Conservation (phyloP, 2,329 filamentous ascomycete genomes). For the Aspergillus fijiensis region DNA sequence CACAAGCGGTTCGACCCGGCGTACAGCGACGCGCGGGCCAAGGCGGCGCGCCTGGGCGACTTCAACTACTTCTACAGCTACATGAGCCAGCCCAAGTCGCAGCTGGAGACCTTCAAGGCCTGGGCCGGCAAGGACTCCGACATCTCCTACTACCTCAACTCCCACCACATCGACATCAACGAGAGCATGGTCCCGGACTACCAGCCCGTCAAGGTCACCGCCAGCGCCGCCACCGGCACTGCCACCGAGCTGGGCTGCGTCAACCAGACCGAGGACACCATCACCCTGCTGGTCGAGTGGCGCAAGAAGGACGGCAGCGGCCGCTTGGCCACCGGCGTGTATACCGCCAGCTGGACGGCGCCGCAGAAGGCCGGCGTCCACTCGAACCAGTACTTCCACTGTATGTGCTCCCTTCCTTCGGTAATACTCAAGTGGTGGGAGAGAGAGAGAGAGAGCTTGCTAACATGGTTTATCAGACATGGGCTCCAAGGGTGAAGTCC, state of each 20-base stretch:
- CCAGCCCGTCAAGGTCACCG: slow-evolving; percentile 72
- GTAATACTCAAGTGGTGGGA: too few species aligned
- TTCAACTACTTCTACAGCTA: slow-evolving; percentile 99
- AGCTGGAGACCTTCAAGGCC: slow-evolving; percentile 90
- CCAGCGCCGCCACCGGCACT: slow-evolving; percentile 76
- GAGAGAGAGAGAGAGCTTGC: too few species aligned
- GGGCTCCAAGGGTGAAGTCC: slow-evolving; percentile 77
- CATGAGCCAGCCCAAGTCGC: slow-evolving; percentile 90
- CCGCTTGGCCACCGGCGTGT: slow-evolving; percentile 81
- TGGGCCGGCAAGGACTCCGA: slow-evolving; percentile 92
- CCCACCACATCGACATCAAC: slow-evolving; percentile 88
- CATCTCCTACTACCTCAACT: slow-evolving; percentile 95
- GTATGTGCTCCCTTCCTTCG: slow-evolving; percentile 27
- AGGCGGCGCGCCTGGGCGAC: slow-evolving; percentile 75
- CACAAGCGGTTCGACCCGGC: slow-evolving; percentile 96
- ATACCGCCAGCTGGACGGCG: slow-evolving; percentile 92
- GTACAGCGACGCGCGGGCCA: slow-evolving; percentile 81
- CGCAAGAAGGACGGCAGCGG: slow-evolving; percentile 65
- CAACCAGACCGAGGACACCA: slow-evolving; percentile 84
- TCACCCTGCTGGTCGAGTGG: slow-evolving; percentile 88
- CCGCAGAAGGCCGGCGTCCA: slow-evolving; percentile 92
- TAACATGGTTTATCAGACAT: slow-evolving; percentile 55
- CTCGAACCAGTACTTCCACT: slow-evolving; percentile 96
- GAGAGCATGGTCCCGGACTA: slow-evolving; percentile 88
- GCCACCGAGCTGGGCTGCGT: slow-evolving; percentile 77